Evolutionary conservation across 2,329 filamentous ascomycete species (phyloP).

Genomic region (Aureobasidium sp.): DNA sequence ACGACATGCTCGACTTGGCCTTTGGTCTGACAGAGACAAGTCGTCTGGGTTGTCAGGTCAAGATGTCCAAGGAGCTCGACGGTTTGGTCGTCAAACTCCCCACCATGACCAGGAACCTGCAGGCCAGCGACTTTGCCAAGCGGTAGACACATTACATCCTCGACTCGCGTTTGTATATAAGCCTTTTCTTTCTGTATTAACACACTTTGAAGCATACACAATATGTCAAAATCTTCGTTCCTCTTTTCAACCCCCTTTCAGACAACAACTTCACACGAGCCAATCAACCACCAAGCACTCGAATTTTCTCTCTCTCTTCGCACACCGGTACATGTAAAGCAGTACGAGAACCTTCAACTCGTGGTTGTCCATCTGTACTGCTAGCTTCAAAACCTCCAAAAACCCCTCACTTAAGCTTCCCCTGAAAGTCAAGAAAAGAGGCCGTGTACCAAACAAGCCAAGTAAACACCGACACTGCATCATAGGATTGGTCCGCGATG

Average conservation of each 20-base stretch:
- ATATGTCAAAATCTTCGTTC: background rate
- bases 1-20: constrained; percentile 84
- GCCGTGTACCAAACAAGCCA: background rate
- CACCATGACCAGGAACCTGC: constrained; percentile 89
- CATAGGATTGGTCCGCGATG: too few relatives aligned
- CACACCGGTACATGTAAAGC: background rate
- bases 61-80: constrained; percentile 84
- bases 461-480: too few relatives aligned
- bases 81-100: constrained; percentile 79
- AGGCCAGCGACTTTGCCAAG: constrained; percentile 75
- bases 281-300: background rate
- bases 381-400: background rate
- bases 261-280: background rate
- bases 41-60: constrained; percentile 78
- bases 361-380: background rate
- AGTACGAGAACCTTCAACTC: background rate
- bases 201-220: background rate
- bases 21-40: constrained; percentile 84
- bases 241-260: too few relatives aligned
- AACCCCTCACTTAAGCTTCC: background rate
- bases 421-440: background rate
- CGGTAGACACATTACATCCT: constrained; percentile 18
- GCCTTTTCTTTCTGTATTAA: background rate
- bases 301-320: background rate
- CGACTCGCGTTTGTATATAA: background rate